These are phyloP conservation scores for Ceratobasidium sp. DNA, from an alignment of 1,284 basidiomycete genomes.

Conservation along the genomic window DNA sequence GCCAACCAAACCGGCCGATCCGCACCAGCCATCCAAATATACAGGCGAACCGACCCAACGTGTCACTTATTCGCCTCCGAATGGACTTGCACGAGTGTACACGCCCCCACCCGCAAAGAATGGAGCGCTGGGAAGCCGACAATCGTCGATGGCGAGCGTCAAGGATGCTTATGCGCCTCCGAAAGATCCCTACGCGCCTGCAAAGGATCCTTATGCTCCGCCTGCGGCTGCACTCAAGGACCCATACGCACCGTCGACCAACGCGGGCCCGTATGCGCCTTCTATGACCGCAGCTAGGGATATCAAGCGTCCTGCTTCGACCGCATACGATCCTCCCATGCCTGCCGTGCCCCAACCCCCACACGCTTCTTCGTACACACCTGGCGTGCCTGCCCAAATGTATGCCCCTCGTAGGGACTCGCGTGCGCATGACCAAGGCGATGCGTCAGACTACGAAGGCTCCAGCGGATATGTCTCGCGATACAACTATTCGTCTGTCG, in stretches of 20 bases:
- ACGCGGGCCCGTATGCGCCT: too few species aligned
- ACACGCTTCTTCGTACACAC: constrained; percentile 27
- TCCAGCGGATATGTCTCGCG: constrained; percentile 41
- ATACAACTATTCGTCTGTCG: constrained; percentile 41
- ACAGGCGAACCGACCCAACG: constrained; percentile 32
- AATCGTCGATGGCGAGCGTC: constrained; percentile 29
- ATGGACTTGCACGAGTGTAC: constrained; percentile 35
- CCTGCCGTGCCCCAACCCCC: constrained; percentile 13
- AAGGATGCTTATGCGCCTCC: constrained; percentile 33
- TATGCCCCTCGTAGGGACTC: constrained; percentile 41
- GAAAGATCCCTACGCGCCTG: constrained; percentile 54
- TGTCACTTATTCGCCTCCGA: constrained; percentile 32
- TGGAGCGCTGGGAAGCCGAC: constrained; percentile 22
- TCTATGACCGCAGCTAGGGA: constrained; percentile 40
- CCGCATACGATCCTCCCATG: constrained; percentile 51
- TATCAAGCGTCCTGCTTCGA: constrained; percentile 47
- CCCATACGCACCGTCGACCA: too few species aligned
- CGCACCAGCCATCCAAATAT: constrained; percentile 25
- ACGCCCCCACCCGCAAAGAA: constrained; percentile 26
- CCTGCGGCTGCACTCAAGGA: constrained; percentile 42
- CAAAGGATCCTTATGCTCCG: constrained; percentile 46
- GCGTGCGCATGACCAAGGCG: constrained; percentile 45
- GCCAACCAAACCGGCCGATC: too few species aligned
- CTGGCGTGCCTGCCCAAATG: constrained; percentile 34
- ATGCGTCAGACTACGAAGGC: constrained; percentile 44